phyloP scores from a whole-genome alignment of 768 basidiomycete species.

The Cystobasidium onofrii region DNA sequence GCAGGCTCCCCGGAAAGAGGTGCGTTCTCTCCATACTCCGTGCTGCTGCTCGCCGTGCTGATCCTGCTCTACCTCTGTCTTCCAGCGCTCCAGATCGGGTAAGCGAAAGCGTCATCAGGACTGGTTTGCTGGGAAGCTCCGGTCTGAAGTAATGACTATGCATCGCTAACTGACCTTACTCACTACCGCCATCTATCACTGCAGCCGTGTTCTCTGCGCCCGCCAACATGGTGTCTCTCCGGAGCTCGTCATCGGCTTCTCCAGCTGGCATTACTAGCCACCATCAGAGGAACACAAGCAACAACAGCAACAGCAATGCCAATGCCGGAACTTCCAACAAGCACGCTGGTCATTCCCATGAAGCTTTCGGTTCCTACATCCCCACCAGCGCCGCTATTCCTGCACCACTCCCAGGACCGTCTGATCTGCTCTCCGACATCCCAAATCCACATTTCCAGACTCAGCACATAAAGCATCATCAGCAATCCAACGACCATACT shows the following conservation, averaged over 20 bases:
- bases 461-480: background rate
- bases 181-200: background rate
- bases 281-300: background rate
- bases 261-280: background rate
- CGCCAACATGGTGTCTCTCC: slow-evolving; percentile 23
- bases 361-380: background rate
- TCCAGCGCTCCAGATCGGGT: slow-evolving; percentile 12
- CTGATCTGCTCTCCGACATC: background rate
- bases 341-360: background rate
- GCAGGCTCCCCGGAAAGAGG: slow-evolving; percentile 22
- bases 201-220: slow-evolving; percentile 20
- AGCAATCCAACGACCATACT: background rate
- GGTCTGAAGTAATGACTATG: too few relatives aligned
- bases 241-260: background rate
- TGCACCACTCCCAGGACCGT: slow-evolving; percentile 9
- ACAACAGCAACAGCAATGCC: background rate
- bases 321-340: background rate
- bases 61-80: background rate
- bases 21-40: background rate
- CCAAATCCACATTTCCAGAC: slow-evolving; percentile 6
- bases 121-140: background rate
- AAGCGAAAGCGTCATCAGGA: background rate
- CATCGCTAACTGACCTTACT: background rate
- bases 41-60: background rate
- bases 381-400: slow-evolving; percentile 9